Conservation (phyloP, 2,329 filamentous ascomycete genomes). For the Phialemonium atrogriseum region DNA sequence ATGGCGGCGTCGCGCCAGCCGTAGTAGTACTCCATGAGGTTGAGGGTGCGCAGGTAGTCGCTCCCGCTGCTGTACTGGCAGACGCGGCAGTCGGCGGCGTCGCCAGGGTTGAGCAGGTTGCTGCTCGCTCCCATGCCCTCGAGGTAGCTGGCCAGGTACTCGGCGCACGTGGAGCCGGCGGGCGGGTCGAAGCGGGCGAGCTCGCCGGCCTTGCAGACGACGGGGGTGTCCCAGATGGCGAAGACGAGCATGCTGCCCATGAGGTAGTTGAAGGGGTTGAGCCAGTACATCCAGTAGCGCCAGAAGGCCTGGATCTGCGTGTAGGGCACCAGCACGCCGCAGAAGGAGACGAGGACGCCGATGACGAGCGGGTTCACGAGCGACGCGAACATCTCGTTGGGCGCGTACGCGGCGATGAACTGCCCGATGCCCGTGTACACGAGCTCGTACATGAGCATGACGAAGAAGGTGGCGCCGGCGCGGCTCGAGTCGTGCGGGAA, state of each 20-base stretch:
- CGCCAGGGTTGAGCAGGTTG: slow-evolving; percentile 53
- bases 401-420: slow-evolving; percentile 54
- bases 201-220: slow-evolving; percentile 39
- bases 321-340: slow-evolving; percentile 66
- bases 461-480: slow-evolving; percentile 44
- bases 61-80: slow-evolving; percentile 50
- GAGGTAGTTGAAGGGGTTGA: slow-evolving; percentile 55
- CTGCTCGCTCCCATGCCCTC: slow-evolving; percentile 33
- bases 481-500: slow-evolving; percentile 33
- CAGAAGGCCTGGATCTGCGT: slow-evolving; percentile 55
- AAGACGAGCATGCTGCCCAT: slow-evolving; percentile 49
- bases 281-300: slow-evolving; percentile 56
- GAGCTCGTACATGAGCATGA: slow-evolving; percentile 53
- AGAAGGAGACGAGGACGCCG: slow-evolving; percentile 58
- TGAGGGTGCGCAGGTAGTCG: slow-evolving; percentile 52
- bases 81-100: slow-evolving; percentile 45
- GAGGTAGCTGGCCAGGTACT: slow-evolving; percentile 49
- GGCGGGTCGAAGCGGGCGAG: slow-evolving; percentile 44
- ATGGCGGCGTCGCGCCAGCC: slow-evolving; percentile 61
- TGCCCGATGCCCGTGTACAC: slow-evolving; percentile 54
- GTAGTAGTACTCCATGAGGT: slow-evolving; percentile 51
- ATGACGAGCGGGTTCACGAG: slow-evolving; percentile 49
- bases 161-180: slow-evolving; percentile 41
- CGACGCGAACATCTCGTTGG: slow-evolving; percentile 51
- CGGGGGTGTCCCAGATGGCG: slow-evolving; percentile 33